A percentile compares a stretch with the other conserved stretches of the same genome.
Evolutionary conservation across 768 basidiomycete genomes (phyloP).

Genomic region (Auricularia auricula-judae): DNA sequence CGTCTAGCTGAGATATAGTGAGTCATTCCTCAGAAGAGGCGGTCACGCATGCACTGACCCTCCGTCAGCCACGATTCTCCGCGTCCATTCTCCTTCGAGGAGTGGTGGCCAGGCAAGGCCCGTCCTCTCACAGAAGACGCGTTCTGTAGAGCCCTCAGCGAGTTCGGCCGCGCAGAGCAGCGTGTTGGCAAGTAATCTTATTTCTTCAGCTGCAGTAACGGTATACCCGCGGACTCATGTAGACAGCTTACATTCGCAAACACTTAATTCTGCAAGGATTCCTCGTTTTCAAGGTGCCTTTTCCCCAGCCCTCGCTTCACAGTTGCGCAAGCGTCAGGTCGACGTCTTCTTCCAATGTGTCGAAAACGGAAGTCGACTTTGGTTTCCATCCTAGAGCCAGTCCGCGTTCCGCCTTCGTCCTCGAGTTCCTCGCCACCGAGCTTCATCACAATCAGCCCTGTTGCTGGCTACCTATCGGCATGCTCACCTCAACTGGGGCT

Average conservation of each 20-base stretch:
- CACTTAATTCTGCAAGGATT: not conserved
- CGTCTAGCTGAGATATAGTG: constrained; percentile 72
- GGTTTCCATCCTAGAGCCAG: not conserved
- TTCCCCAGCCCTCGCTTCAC: not conserved
- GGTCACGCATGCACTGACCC: not conserved
- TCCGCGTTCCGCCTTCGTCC: not conserved
- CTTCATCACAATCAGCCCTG: not conserved
- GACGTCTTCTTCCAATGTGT: not conserved
- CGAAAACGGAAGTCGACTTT: not conserved
- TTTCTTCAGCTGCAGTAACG: not conserved
- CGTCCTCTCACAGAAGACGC: constrained; percentile 18
- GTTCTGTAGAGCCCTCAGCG: constrained; percentile 62
- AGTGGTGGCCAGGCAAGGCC: constrained; percentile 1
- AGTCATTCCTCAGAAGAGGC: constrained; percentile 17
- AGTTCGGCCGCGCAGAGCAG: constrained; percentile 65
- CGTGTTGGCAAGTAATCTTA: constrained; percentile 57
- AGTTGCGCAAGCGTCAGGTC: not conserved
- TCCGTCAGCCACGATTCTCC: not conserved
- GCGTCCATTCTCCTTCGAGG: constrained; percentile 2
- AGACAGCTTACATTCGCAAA: not conserved
- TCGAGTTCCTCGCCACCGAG: not conserved
- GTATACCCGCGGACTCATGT: not conserved
- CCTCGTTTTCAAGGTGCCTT: not conserved
- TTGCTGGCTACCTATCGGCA: not conserved
- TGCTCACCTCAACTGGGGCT: not conserved